A percentile compares a stretch with the other conserved stretches of the same genome.
Evolutionary conservation across 1,284 basidiomycete genomes (phyloP).

Genomic region (Pholiota adiposa): DNA sequence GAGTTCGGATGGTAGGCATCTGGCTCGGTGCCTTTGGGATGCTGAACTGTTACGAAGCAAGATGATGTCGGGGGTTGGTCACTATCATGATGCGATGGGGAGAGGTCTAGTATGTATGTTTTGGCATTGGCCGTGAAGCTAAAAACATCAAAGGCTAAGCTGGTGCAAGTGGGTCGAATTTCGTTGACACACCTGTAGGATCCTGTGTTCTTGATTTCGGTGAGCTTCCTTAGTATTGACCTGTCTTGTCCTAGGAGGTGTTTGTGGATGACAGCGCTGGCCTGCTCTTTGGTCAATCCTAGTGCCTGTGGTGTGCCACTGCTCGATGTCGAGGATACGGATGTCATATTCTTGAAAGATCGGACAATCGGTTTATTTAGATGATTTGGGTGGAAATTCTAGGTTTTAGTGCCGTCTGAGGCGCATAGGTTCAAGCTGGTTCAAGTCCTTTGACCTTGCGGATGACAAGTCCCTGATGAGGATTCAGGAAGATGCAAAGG

Average conservation of each 20-base stretch:
- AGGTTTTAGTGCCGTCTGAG: too few relatives aligned
- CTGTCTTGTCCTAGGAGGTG: constrained; percentile 25
- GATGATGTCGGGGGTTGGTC: constrained; percentile 18
- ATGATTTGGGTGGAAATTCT: too few relatives aligned
- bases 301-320: neutral
- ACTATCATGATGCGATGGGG: neutral
- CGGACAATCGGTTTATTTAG: neutral
- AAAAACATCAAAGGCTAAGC: neutral
- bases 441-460: too few relatives aligned
- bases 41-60: constrained; percentile 41
- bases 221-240: constrained; percentile 28
- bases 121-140: constrained; percentile 36
- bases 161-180: neutral
- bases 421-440: too few relatives aligned
- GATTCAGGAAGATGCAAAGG: too few relatives aligned
- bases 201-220: constrained; percentile 30
- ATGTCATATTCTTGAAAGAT: neutral
- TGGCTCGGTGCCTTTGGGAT: constrained; percentile 18
- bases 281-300: constrained; percentile 22
- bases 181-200: constrained; percentile 31
- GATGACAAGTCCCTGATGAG: too few relatives aligned
- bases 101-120: constrained; percentile 41
- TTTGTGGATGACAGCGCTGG: constrained; percentile 31
- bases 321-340: neutral
- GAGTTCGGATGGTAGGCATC: constrained; percentile 32